These are phyloP conservation scores for Blastocystis sp. DNA, from an alignment of 352 stramenopile species.

Conservation along the genomic window DNA sequence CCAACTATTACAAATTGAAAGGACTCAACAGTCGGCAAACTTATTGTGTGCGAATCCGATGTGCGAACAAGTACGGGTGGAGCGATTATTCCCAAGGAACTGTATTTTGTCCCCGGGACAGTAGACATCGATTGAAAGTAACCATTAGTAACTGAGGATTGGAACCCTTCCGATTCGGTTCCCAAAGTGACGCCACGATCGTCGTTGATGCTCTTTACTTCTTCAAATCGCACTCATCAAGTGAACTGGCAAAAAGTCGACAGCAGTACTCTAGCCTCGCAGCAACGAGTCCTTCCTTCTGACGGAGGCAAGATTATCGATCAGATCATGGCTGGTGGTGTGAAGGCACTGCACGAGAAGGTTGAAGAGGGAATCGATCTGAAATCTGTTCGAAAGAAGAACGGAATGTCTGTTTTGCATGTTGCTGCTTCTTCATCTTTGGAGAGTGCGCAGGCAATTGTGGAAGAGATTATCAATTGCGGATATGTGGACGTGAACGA, in stretches of 20 bases:
- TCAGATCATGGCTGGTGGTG: neutral
- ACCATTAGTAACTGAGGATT: neutral
- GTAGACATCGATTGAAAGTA: neutral
- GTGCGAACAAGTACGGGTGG: conserved; percentile 37
- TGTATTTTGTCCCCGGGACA: neutral
- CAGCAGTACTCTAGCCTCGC: neutral
- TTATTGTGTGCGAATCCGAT: conserved; percentile 9
- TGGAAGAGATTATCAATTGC: neutral
- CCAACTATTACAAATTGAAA: neutral
- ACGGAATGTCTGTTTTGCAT: conserved; percentile 12
- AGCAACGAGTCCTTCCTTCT: neutral
- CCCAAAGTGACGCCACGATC: neutral
- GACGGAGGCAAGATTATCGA: neutral
- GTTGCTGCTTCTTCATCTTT: neutral
- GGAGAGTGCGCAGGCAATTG: neutral
- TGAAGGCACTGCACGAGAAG: neutral
- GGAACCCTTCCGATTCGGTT: neutral
- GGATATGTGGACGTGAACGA: conserved; percentile 25
- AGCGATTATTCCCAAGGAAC: neutral
- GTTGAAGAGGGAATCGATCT: neutral
- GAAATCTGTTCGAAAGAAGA: neutral
- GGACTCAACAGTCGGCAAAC: neutral
- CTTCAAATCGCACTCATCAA: neutral
- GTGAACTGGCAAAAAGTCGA: neutral
- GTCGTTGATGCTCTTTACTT: neutral